Conservation (phyloP, 2,329 filamentous ascomycete genomes). For the Microsporum audouinii region DNA sequence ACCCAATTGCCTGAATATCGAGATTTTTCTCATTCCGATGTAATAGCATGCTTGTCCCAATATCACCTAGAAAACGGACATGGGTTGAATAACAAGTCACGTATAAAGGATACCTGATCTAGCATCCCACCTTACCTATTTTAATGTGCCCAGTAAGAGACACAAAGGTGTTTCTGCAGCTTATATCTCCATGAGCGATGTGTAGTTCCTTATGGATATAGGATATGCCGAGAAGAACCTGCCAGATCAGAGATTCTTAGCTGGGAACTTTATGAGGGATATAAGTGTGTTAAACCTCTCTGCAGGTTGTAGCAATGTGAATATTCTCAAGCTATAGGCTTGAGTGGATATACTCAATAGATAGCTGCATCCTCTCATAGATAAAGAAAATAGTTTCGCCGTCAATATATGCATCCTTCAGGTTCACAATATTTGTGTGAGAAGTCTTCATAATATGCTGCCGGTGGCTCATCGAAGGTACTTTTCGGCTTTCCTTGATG, state of each 20-base stretch:
- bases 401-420: not conserved
- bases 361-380: not conserved
- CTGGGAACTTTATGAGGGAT: not conserved
- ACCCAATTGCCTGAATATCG: no score
- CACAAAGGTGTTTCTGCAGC: not conserved
- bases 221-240: not conserved
- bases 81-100: not conserved
- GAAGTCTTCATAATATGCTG: not conserved
- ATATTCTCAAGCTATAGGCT: not conserved
- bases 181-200: not conserved
- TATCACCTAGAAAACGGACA: not conserved
- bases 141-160: not conserved
- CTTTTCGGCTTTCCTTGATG: not conserved
- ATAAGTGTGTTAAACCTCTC: not conserved
- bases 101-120: not conserved
- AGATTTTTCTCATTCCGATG: no score
- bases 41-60: not conserved
- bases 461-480: not conserved
- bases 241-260: not conserved
- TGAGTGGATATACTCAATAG: not conserved
- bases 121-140: not conserved
- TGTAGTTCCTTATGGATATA: not conserved
- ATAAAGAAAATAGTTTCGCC: not conserved
- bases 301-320: not conserved
- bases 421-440: not conserved